phyloP scores from a whole-genome alignment of 2,329 filamentous ascomycete genomes.

The Myotisia sp. region DNA sequence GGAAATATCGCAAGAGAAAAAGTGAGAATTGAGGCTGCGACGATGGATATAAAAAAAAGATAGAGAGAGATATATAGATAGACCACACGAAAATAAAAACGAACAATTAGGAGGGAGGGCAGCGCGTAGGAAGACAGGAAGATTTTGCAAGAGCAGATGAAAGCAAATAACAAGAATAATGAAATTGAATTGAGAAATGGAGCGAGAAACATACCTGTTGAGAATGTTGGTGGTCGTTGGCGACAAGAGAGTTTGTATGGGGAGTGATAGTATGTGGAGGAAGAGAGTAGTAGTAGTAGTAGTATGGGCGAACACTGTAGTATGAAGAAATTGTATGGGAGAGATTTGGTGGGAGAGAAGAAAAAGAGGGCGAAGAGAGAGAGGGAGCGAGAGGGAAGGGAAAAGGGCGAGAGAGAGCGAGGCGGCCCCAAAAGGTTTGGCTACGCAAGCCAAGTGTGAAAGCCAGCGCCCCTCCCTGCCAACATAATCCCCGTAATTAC shows the following conservation, averaged over 20 bases:
- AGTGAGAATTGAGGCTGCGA: neutral
- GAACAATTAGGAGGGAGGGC: neutral
- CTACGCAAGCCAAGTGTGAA: conserved; percentile 3
- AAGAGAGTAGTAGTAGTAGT: conserved; percentile 15
- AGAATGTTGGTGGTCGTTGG: neutral
- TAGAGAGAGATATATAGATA: neutral
- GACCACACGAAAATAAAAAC: neutral
- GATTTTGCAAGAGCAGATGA: conserved; percentile 1
- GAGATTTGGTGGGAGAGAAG: conserved; percentile 17
- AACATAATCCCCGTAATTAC: too few relatives aligned
- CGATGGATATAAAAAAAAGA: conserved; percentile 2
- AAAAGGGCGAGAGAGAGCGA: conserved; percentile 14
- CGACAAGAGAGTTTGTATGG: conserved; percentile 20
- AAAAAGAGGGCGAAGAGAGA: conserved; percentile 23
- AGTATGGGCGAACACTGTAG: neutral
- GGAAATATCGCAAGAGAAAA: neutral
- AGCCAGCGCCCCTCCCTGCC: too few relatives aligned
- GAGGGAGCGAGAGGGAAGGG: conserved; percentile 20
- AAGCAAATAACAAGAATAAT: conserved; percentile 1
- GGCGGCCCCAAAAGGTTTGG: conserved; percentile 11
- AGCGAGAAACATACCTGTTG: neutral
- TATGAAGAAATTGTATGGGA: conserved; percentile 23
- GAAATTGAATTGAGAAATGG: neutral
- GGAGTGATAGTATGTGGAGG: conserved; percentile 16
- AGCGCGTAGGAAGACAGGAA: neutral